Evolutionary conservation across 2,329 filamentous ascomycete genomes (phyloP), one percentile per base, ranked within the genome.

Genomic region (Metarhizium sp.): DNA sequence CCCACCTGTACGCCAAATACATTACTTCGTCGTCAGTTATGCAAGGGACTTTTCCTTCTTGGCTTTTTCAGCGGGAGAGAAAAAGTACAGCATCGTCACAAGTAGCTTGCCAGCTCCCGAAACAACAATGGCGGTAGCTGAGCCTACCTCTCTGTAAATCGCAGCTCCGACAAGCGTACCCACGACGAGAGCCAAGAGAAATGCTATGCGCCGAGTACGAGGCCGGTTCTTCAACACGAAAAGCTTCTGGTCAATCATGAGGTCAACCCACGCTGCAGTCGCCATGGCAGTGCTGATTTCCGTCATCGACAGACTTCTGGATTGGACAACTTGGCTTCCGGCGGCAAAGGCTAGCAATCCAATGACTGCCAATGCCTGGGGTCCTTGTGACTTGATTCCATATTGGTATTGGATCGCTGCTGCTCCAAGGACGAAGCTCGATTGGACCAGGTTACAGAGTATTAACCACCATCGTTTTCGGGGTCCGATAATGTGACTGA

Each of bases 231-330:
- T 61, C 8, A 66, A 8, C 4, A 63, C 66, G 18, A 81, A 73
- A 51, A 85, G 66, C 6, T 70, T 69, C 34, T 72, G 72, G 63
- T 85, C 82, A 54, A 83, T 78, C 52, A 82, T 65, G 54, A 84
- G 63, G 61, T 85, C 81, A 1, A 85, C 71, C 75, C 79, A 85
- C 1, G 82, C 81, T 0, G 82, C 80, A 5, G 82, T 85, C 0
- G 80, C 81, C 80, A 85, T 85, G 30, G 82, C 81, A 0, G 82
- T 85, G 56, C 75, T 82, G 61, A 85, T 84, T 64, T 86, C 82
- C 0, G 78, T 78, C 68, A 84, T 77, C 49, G 72, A 68, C 55
- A 85, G 64, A 43, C 75, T 73, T 29, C 81, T 72, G 2, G 75
- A 75, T 69, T 80, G 76, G 2, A 82, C 80, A 0, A 86, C 80